phyloP scores from a whole-genome alignment of 1,139 yeast species.

The Yamadazyma mexicana region DNA sequence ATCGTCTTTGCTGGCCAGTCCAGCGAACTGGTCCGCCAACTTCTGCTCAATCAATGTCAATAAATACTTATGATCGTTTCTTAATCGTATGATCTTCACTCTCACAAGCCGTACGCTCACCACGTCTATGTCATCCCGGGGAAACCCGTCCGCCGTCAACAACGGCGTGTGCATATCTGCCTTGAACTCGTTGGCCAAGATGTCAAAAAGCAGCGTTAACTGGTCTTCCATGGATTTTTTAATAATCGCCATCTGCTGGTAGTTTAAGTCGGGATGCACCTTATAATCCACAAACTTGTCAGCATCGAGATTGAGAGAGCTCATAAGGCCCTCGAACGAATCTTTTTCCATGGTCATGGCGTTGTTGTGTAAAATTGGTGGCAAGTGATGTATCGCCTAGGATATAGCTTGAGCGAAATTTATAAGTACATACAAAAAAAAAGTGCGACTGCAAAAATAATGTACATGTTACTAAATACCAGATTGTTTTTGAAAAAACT shows the following conservation, averaged over 20 bases:
- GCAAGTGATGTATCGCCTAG: too few species aligned
- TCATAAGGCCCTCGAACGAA: slow-evolving; percentile 41
- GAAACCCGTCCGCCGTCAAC: slow-evolving; percentile 75
- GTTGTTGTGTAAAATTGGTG: background rate
- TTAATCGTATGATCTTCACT: slow-evolving; percentile 61
- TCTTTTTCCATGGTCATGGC: slow-evolving; percentile 19
- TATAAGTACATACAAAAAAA: background rate
- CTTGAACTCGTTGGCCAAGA: slow-evolving; percentile 30
- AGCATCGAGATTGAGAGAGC: slow-evolving; percentile 28
- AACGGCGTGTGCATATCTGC: slow-evolving; percentile 67
- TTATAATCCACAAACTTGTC: slow-evolving; percentile 11
- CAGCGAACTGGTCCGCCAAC: slow-evolving; percentile 44
- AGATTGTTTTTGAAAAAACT: too few species aligned
- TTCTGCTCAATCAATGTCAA: slow-evolving; percentile 48
- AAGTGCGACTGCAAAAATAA: background rate
- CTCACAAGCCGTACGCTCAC: slow-evolving; percentile 63
- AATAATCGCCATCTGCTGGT: slow-evolving; percentile 27
- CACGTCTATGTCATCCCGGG: slow-evolving; percentile 81
- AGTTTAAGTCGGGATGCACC: slow-evolving; percentile 19
- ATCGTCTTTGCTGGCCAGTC: background rate
- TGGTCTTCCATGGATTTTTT: slow-evolving; percentile 37
- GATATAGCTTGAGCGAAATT: background rate
- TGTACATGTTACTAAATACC: background rate
- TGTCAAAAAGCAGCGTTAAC: slow-evolving; percentile 30
- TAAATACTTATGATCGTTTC: slow-evolving; percentile 64